phyloP scores from a whole-genome alignment of 371 early-diverging fungal species.

The Fennellomyces sp. region DNA sequence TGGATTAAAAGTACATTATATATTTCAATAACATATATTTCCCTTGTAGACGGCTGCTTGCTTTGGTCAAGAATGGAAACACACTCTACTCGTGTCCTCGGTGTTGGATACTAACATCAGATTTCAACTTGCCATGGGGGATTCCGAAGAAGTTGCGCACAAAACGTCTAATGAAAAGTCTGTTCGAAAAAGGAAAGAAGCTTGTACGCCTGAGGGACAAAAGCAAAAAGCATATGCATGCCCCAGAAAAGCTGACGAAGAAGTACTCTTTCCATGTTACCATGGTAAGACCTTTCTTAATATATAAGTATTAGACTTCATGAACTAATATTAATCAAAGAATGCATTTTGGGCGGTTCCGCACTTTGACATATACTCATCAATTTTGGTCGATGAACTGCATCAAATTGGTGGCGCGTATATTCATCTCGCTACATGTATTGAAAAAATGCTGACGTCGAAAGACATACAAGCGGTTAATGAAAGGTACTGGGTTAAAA shows the following conservation, averaged over 20 bases:
- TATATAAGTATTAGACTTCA: too few species aligned
- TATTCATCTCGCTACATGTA: not conserved
- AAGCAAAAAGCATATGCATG: too few species aligned
- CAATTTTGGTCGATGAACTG: not conserved
- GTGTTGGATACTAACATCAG: not conserved
- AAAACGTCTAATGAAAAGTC: not conserved
- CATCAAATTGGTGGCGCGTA: constrained; percentile 4
- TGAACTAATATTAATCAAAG: too few species aligned
- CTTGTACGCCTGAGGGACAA: too few species aligned
- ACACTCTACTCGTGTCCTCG: not conserved
- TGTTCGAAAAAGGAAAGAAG: not conserved
- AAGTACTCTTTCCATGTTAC: not conserved
- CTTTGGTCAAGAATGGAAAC: not conserved
- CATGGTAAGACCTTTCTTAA: not conserved
- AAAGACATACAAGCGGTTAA: too few species aligned
- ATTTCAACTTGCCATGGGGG: not conserved
- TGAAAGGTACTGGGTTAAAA: too few species aligned
- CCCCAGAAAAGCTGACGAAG: too few species aligned
- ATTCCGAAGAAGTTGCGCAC: not conserved
- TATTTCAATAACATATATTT: too few species aligned
- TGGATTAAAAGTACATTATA: not conserved
- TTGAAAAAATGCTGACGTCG: not conserved
- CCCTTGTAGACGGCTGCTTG: not conserved
- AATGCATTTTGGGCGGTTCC: constrained; percentile 7
- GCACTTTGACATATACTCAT: not conserved